Evolutionary conservation across 805 yeast species (phyloP).

Genomic region (Kluyveromyces aestuarii): DNA sequence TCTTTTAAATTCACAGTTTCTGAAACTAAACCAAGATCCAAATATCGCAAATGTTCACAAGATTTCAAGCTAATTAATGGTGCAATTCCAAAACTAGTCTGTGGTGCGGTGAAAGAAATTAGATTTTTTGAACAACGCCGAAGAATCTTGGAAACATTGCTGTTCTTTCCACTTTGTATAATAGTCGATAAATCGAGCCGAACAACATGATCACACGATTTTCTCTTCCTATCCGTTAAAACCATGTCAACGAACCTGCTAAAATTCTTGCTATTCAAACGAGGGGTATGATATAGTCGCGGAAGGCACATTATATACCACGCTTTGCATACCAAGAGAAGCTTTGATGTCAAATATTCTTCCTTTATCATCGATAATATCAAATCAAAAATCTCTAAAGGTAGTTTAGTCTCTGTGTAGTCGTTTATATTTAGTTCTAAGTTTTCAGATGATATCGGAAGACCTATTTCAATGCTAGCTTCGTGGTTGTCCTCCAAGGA

Average conservation of each 20-base stretch:
- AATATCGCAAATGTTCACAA: slow-evolving; percentile 51
- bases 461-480: neutral
- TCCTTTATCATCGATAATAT: slow-evolving; percentile 23
- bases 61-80: slow-evolving; percentile 75
- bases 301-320: slow-evolving; percentile 59
- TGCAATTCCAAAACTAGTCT: slow-evolving; percentile 86
- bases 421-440: neutral
- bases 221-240: slow-evolving; percentile 37
- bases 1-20: slow-evolving; percentile 82
- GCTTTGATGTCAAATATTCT: slow-evolving; percentile 26
- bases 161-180: slow-evolving; percentile 86
- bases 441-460: neutral
- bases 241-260: slow-evolving; percentile 62
- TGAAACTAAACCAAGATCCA: slow-evolving; percentile 80
- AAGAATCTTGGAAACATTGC: slow-evolving; percentile 73
- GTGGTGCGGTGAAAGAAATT: slow-evolving; percentile 78
- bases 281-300: slow-evolving; percentile 55
- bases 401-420: slow-evolving; percentile 27
- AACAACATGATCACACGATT: slow-evolving; percentile 49
- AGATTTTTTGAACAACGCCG: slow-evolving; percentile 64
- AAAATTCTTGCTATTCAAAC: slow-evolving; percentile 59
- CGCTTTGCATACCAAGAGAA: slow-evolving; percentile 49
- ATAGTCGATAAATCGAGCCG: slow-evolving; percentile 68
- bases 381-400: slow-evolving; percentile 40
- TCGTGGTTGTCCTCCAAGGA: neutral